Conservation (phyloP, 208 protist genomes). For the Polymyxa betae region DNA sequence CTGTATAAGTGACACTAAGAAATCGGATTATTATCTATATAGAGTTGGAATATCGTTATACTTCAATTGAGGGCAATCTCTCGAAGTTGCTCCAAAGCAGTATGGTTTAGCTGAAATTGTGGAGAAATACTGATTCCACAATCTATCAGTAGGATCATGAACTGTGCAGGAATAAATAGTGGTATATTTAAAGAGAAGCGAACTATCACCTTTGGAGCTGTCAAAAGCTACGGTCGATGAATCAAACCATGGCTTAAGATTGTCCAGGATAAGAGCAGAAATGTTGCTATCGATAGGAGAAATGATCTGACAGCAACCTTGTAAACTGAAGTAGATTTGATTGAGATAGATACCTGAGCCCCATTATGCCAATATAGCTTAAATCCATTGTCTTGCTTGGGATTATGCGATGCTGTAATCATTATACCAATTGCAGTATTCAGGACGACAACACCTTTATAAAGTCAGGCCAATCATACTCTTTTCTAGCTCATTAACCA, state of each 20-base stretch:
- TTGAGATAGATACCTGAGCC: neutral
- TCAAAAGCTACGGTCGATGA: neutral
- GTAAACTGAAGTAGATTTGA: neutral
- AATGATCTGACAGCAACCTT: constrained; percentile 69
- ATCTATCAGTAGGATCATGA: neutral
- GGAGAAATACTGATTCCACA: neutral
- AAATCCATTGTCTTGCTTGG: constrained; percentile 98
- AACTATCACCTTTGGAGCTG: neutral
- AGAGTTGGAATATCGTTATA: neutral
- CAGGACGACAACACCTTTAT: neutral
- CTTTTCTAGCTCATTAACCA: neutral
- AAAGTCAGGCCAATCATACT: neutral
- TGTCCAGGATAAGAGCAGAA: neutral
- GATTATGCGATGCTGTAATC: constrained; percentile 98
- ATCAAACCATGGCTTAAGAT: constrained; percentile 2
- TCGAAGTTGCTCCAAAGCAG: neutral
- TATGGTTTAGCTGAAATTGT: neutral
- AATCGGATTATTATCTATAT: neutral
- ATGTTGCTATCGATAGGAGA: constrained; percentile 53
- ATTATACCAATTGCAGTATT: constrained; percentile 83
- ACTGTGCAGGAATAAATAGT: neutral
- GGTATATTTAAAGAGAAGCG: no score
- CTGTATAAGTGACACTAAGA: constrained; percentile 12
- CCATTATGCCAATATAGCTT: constrained; percentile 97
- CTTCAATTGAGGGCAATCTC: constrained; percentile 34